Evolutionary conservation across 2,329 filamentous ascomycete genomes (phyloP), one percentile per base, ranked within the genome.

Genomic region (Ceratocystis colombiana): DNA sequence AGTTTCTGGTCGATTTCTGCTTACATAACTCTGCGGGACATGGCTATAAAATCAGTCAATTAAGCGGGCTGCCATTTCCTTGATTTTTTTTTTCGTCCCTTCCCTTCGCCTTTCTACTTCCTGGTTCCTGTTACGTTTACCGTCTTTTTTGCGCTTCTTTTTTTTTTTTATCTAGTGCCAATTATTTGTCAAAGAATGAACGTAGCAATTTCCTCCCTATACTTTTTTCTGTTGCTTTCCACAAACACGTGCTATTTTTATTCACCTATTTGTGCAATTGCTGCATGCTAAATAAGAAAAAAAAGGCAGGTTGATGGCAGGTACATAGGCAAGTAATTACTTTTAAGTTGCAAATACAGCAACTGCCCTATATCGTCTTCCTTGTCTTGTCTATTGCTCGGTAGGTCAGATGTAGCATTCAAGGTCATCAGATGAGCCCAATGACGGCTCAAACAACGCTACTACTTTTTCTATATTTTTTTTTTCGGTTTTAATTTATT

Each of bases 61-160:
- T 48, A 48, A 48, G n/a, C 45, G 12, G 15, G 2, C 45, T 8
- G 45, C 45, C 45, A 20, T 15, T 33, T 30, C 33, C n/a, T 41
- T 33, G 5, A 2, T n/a, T 61, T 30, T 44, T 2, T 20, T 17
- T 17, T 48, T 33, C 30, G 17, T 61, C 17, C 37, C 57, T 61
- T 15, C 45, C n/a, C 6, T 20, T 48, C 5, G 15, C 3, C 45
- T 48, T 48, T 48, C n/a, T 48, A 48, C 45, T 48, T 48, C 45
- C 45, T 20, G 45, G 45, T 48, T 48, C 15, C 45, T 48, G 45
- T n/a, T 48, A 48, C 45, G 45, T 62, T 62, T 62, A 15, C 61
- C n/a, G n/a, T 22, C 22, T 41, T n/a, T 62, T 62, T 41, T 62
- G 5, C 33, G n/a, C 15, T 17, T 48, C 15, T 45, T 46, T 44